Conservation (phyloP, 805 yeast genomes). For the Blastobotrys muscicola region DNA sequence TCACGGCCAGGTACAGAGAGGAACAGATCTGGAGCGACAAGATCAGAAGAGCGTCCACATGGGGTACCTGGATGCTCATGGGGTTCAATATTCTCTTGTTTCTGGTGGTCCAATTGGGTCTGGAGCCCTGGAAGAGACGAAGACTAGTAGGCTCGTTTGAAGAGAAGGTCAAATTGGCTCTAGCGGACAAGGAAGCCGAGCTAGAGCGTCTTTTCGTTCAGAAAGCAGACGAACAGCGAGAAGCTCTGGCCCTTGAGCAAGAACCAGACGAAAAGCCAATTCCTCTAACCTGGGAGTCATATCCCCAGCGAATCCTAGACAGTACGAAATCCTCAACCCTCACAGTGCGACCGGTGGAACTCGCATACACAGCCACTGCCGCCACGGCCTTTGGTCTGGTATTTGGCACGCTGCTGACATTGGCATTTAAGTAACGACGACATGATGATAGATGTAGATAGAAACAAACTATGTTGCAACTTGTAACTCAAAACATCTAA, state of each 20-base stretch:
- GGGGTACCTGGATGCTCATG: conserved; percentile 93
- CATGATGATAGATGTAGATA: background rate
- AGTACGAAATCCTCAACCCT: background rate
- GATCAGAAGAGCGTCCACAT: conserved; percentile 85
- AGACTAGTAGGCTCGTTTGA: conserved; percentile 78
- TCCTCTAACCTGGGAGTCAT: background rate
- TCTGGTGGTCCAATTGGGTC: conserved; percentile 68
- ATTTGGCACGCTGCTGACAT: conserved; percentile 7
- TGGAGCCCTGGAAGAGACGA: conserved; percentile 92
- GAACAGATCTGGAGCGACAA: conserved; percentile 98
- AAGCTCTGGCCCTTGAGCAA: background rate
- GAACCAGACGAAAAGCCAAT: background rate
- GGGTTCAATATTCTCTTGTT: conserved; percentile 74
- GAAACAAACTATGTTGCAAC: too few species aligned
- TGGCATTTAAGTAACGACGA: conserved; percentile 3
- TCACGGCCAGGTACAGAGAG: conserved; percentile 84
- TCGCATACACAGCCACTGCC: conserved; percentile 2
- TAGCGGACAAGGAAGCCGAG: conserved; percentile 5
- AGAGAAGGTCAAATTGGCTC: conserved; percentile 49
- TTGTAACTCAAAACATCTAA: too few species aligned
- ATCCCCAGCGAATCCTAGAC: background rate
- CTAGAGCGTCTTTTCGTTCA: conserved; percentile 2
- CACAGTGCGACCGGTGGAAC: conserved; percentile 3
- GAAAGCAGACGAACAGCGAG: background rate
- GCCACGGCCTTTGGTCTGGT: conserved; percentile 5